These are phyloP conservation scores for Penicillium expansum DNA, from an alignment of 2,329 filamentous ascomycete genomes.

Conservation along the genomic window DNA sequence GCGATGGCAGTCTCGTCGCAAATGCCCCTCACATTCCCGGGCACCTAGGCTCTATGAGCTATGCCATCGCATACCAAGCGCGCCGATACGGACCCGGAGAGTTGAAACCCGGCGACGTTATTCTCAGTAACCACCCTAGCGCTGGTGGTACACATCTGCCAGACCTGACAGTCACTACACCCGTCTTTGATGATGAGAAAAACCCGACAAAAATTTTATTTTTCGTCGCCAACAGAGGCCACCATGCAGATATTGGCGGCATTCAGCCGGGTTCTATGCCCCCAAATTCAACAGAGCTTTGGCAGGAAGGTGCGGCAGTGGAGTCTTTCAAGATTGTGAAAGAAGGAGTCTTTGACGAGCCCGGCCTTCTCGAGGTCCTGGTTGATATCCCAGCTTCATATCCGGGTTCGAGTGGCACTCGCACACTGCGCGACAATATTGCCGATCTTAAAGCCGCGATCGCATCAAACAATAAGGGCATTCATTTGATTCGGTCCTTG, in stretches of 20 bases:
- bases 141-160: conserved; percentile 76
- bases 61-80: conserved; percentile 70
- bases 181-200: conserved; percentile 65
- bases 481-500: conserved; percentile 34
- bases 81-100: conserved; percentile 64
- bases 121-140: conserved; percentile 67
- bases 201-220: background rate
- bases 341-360: conserved; percentile 37
- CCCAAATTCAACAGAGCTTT: conserved; percentile 37
- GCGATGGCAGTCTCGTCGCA: conserved; percentile 66
- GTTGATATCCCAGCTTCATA: background rate
- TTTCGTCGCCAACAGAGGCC: conserved; percentile 67
- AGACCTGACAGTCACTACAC: conserved; percentile 73
- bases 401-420: conserved; percentile 69
- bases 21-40: conserved; percentile 72
- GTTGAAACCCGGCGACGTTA: conserved; percentile 70
- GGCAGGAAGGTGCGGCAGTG: conserved; percentile 41
- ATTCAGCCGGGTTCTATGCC: conserved; percentile 50
- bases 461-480: conserved; percentile 46
- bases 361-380: conserved; percentile 47
- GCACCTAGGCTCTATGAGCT: conserved; percentile 75
- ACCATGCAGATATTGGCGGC: conserved; percentile 67
- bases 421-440: conserved; percentile 54
- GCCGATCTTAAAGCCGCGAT: conserved; percentile 48
- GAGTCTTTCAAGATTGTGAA: conserved; percentile 32